Base-by-base conservation (phyloP, 768 basidiomycete genomes). In the Phlebiopsis gigantea region DNA sequence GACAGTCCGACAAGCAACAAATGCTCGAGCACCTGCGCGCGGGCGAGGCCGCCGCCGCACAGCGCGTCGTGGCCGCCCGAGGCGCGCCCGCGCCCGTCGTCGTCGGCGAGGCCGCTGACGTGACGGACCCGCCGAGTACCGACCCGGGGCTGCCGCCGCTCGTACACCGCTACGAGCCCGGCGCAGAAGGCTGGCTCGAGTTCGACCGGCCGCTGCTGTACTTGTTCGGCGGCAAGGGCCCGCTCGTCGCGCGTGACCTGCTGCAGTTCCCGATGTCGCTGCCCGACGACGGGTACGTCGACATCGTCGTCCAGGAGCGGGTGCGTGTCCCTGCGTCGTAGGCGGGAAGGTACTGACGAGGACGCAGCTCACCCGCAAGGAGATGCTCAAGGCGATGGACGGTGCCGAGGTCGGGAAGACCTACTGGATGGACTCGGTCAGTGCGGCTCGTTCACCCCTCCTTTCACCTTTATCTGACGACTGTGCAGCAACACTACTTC, bases 261-360 rank as follows among this genome's bases (percentile, higher is more conserved):
- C 86, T 93, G 85, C 83, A 90, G 24, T 94, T 93, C 65, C 93
- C 90, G 0, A 84, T 90, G 3, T 89, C 89, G 21, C 67, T 86
- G 49, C 87, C 90, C 0, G 81, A 88, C 57, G 90, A 94, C 64
- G 90, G 90, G 0, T 68, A 84, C 28, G 83, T 93, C 52, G 91
- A 93, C 62, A 68, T 93, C 43, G 78, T 80, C 43, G 75, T 79
- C 39, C 84, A 91, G 74, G 78, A 81, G 54, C 61, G 75, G 56
- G 91, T 88, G 64, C 34, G 81, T 70, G 17, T 9, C 8, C 17
- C 34, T 39, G 42, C 26, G 1, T 45, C 39, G 17, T 10, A 9
- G 8, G 12, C 30, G 28, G 25, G 6, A n/a, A 10, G 1, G 24
- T 12, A 25, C 31, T n/a, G 21, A 22, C 6, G 9, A 31, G 48